Evolutionary conservation across 176 grass and related monocot species (phyloP).

Genomic region (Pontederia paniculata): DNA sequence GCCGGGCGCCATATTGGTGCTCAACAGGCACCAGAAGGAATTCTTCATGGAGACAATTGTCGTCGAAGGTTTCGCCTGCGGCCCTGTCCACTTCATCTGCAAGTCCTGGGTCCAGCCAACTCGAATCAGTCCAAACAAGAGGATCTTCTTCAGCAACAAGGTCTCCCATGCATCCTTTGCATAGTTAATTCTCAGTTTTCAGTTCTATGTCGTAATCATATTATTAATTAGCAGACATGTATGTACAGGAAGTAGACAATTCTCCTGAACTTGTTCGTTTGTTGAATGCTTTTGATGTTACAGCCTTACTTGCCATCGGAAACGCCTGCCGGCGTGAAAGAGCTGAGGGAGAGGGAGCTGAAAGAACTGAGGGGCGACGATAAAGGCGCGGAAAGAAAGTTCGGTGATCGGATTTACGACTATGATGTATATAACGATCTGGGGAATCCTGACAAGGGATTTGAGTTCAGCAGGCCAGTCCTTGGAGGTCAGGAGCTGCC

Average conservation of each 20-base stretch:
- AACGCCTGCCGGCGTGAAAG: slow-evolving; percentile 63
- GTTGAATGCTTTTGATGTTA: not conserved
- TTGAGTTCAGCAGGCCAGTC: slow-evolving; percentile 39
- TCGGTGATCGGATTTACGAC: slow-evolving; percentile 51
- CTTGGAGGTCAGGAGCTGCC: slow-evolving; percentile 52
- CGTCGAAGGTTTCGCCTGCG: slow-evolving; percentile 59
- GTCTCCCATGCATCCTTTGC: not conserved
- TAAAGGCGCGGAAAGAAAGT: slow-evolving; percentile 32
- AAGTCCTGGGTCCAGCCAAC: slow-evolving; percentile 66
- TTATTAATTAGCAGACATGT: not conserved
- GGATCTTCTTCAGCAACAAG: slow-evolving; percentile 80
- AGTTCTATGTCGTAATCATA: too few relatives aligned
- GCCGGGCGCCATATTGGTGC: slow-evolving; percentile 65
- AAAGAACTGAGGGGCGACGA: slow-evolving; percentile 45
- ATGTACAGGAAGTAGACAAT: not conserved
- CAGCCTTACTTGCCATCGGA: slow-evolving; percentile 70
- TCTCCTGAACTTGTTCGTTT: not conserved
- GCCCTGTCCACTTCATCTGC: slow-evolving; percentile 60
- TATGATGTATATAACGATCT: slow-evolving; percentile 81
- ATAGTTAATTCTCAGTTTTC: not conserved
- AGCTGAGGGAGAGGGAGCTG: slow-evolving; percentile 46
- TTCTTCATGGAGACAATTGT: slow-evolving; percentile 85
- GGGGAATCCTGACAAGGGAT: slow-evolving; percentile 72
- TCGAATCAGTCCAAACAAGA: slow-evolving; percentile 21
- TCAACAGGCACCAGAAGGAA: slow-evolving; percentile 64